Evolutionary conservation across 345 rosid genomes (phyloP), one percentile per base, ranked within the genome.

Genomic region (Erucastrum elatum): DNA sequence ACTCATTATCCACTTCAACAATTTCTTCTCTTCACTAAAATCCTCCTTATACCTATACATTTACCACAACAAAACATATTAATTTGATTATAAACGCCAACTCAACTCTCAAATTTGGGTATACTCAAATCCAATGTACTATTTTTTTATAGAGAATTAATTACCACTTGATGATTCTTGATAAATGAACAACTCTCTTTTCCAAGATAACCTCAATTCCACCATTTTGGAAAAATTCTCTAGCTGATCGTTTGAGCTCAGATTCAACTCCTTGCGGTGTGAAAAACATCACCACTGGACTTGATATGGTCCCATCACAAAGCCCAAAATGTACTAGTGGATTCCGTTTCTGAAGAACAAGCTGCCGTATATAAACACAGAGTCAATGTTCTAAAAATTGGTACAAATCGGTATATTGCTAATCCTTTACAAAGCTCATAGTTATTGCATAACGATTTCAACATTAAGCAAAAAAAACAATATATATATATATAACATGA

Each of bases 311-410:
- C 66, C 99, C 99, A 11, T 88, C 85, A 82, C 96, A 95, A 5
- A 88, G 82, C 55, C 99, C 98, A 56, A 91, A 92, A 85, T 95
- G 97, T 53, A 95, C 82, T 12, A 93, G 75, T 5, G 99, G 97
- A 73, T 90, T 92, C 75, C 87, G 68, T 75, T 82, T 91, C 30
- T 80, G 75, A 77, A 85, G 79, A 46, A 78, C 78, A 8, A 89
- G 77, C 98, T 94, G 89, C 64, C 78, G 77, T 3, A 51, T 51
- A 51, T 51, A 30, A 77, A 53, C 21, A 21, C 21, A 21, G 21
- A 21, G 21, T 21, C 21, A 21, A 21, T 21, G 21, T 21, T 21
- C 21, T 21, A 21, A 21, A 21, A 21, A 21, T 21, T 21, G 21
- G 21, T 21, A 21, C 21, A 21, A 21, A 21, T 21, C 21, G 21